Evolutionary conservation across 2,329 filamentous ascomycete genomes (phyloP), one percentile per base, ranked within the genome.

Genomic region (Aspergillus viridinutans): DNA sequence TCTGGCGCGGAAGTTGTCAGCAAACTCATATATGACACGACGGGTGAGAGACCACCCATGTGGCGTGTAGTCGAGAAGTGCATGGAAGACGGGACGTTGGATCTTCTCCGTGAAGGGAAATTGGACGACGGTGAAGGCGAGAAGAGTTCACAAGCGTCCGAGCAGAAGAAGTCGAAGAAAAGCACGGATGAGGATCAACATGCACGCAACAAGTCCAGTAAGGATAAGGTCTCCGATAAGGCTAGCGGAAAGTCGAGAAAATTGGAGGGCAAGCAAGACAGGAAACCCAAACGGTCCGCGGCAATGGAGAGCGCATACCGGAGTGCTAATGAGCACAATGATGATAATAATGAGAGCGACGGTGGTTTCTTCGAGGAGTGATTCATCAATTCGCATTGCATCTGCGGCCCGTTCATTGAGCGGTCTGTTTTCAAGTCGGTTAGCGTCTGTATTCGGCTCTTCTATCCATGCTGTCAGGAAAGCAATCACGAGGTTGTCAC

Each of bases 21-120:
- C 47, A 59, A 56, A 25, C 35, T 50, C n/a, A 45, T 59, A 20
- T 57, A 58, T 20, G 42, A 42, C 1, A 58, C 54, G 1, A 58
- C 50, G 1, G 54, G 61, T 7, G 61, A 67, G 49, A 78, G 73
- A 60, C 76, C 76, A 3, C 68, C 75, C 1, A 69, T 80, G 61
- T 80, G 78, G 78, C 64, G 70, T 52, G 61, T 73, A 5, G 72
- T 80, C n/a, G 74, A 77, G 61, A 72, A 73, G 55, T 74, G 72
- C 52, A 79, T 77, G 74, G 62, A 68, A 51, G 70, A 79, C 7
- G 73, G 71, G 9, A 78, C 73, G 17, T 66, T 80, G 49, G 72
- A 76, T 51, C 68, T 67, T 38, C 64, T 80, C 28, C 71, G 77
- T 28, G 72, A 78, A 40, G 75, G 76, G 40, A 77, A 72, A 52